Percentiles rank a stretch among this genome's conserved stretches.
phyloP scores from a whole-genome alignment of 495 filamentous ascomycete species.

The Rhizodiscina lignyota region DNA sequence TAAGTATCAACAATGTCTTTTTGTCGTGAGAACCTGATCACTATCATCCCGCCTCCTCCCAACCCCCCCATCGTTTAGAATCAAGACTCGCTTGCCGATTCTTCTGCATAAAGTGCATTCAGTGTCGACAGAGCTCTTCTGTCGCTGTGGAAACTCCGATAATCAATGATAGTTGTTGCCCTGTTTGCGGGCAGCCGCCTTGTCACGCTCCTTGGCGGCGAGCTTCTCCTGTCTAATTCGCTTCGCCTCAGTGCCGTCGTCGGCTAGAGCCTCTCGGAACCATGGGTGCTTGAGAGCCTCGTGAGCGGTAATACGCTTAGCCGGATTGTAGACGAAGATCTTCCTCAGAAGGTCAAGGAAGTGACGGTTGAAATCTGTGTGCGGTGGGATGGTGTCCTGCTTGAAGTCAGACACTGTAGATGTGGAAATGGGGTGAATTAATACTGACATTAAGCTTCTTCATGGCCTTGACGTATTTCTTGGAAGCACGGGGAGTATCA shows the following conservation, averaged over 20 bases:
- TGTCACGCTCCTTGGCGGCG: too few species aligned
- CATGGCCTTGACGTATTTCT: constrained; percentile 92
- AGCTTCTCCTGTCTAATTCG: too few species aligned
- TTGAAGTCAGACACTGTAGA: constrained; percentile 16
- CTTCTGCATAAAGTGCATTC: too few species aligned
- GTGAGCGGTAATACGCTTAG: constrained; percentile 77
- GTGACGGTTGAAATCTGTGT: constrained; percentile 57
- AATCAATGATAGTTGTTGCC: too few species aligned
- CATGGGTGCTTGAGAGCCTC: constrained; percentile 81
- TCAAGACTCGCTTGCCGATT: too few species aligned
- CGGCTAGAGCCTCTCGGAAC: constrained; percentile 71
- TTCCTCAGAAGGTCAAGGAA: constrained; percentile 78
- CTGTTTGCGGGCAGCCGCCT: too few species aligned
- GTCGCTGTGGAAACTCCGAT: too few species aligned
- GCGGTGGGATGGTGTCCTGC: constrained; percentile 79
- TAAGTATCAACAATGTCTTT: too few species aligned
- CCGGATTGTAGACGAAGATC: constrained; percentile 94
- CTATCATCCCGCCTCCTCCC: too few species aligned
- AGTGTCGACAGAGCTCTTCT: too few species aligned
- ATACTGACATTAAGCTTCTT: constrained; percentile 62
- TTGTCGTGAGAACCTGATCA: too few species aligned
- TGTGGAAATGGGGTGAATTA: not conserved
- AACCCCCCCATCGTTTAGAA: too few species aligned
- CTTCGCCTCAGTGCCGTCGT: constrained; percentile 88
- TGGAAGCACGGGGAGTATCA: constrained; percentile 76